A percentile compares a stretch with the other conserved stretches of the same genome.
Evolutionary conservation across 1,284 basidiomycete species (phyloP).

Genomic region (Ganoderma lucidum): DNA sequence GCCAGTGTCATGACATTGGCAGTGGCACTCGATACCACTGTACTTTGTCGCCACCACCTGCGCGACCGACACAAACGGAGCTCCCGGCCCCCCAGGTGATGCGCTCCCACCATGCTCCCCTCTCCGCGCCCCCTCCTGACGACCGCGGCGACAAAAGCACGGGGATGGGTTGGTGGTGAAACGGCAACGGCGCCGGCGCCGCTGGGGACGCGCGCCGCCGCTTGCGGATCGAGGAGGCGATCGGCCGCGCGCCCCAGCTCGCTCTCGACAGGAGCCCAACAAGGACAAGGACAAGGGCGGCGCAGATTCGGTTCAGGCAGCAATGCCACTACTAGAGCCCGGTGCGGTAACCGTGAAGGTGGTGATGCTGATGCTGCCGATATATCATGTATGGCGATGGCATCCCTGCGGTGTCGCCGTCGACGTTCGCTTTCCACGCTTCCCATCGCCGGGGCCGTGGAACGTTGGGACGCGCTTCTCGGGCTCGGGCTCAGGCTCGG

Average conservation of each 20-base stretch:
- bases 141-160: background rate
- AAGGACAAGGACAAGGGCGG: background rate
- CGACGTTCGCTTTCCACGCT: conserved; percentile 8
- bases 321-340: background rate
- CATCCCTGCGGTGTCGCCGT: background rate
- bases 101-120: background rate
- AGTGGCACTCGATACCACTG: background rate
- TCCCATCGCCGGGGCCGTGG: conserved; percentile 8
- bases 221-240: background rate
- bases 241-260: background rate
- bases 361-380: background rate
- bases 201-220: background rate
- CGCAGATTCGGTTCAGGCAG: background rate
- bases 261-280: background rate
- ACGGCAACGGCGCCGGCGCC: background rate
- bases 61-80: background rate
- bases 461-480: background rate
- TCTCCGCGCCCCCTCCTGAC: background rate
- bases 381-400: background rate
- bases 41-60: background rate
- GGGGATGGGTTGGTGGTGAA: background rate
- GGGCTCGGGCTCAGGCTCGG: too few relatives aligned
- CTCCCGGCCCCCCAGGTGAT: background rate
- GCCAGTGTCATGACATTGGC: background rate
- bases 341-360: background rate